A percentile compares a stretch with the other conserved stretches of the same genome.
These are phyloP conservation scores for Trichoderma brevicompactum DNA, from an alignment of 2,329 filamentous ascomycete genomes.

Conservation along the genomic window DNA sequence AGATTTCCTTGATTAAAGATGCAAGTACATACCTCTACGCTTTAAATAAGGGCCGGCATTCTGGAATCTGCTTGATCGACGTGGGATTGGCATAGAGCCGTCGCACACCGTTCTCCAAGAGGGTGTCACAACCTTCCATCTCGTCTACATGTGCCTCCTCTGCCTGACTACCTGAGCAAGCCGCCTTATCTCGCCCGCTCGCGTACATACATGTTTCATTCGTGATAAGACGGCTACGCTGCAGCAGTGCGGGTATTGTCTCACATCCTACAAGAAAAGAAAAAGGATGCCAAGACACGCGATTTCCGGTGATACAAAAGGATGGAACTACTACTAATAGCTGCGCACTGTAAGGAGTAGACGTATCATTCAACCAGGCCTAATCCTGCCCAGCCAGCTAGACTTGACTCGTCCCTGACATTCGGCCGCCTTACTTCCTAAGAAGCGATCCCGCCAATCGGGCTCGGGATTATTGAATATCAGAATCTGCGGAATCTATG, in stretches of 20 bases:
- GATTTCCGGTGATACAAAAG: background rate
- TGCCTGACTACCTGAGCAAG: background rate
- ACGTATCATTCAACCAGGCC: background rate
- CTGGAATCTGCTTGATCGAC: constrained; percentile 16
- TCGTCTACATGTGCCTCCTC: no score
- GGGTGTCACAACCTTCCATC: background rate
- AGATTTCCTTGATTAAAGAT: background rate
- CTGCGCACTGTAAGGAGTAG: background rate
- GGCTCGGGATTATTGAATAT: background rate
- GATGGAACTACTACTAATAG: background rate
- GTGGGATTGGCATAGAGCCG: constrained; percentile 2
- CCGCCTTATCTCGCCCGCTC: background rate
- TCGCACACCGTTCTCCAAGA: background rate
- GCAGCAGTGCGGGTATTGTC: background rate
- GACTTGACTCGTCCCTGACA: background rate
- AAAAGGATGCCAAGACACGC: constrained; percentile 2
- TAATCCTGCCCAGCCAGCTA: background rate
- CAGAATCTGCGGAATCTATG: background rate
- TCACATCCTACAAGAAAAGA: background rate
- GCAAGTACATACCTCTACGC: background rate
- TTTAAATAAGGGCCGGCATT: background rate
- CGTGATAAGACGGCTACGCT: background rate
- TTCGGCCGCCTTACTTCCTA: background rate
- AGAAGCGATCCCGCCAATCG: background rate
- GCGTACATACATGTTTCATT: background rate